Evolutionary conservation across 2,329 filamentous ascomycete species (phyloP).

Genomic region (Pyricularia sp.): DNA sequence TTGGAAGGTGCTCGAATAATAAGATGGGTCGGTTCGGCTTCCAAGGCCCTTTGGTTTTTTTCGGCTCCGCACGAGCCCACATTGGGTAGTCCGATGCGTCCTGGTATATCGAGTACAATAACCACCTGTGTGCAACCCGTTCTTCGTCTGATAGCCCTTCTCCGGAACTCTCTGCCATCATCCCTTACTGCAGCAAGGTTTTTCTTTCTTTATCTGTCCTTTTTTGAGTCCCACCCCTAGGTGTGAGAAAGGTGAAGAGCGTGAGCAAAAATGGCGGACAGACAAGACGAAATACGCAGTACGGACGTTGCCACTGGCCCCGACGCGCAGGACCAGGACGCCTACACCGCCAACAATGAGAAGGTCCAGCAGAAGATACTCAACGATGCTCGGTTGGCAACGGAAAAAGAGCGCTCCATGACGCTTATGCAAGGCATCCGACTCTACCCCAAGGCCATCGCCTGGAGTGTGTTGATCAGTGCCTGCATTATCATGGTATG

Average conservation of each 20-base stretch:
- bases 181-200: not conserved
- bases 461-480: slow-evolving; percentile 78
- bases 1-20: not conserved
- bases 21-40: not conserved
- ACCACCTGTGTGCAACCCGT: not conserved
- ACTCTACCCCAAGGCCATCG: slow-evolving; percentile 79
- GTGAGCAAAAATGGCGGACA: not conserved
- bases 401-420: slow-evolving; percentile 59
- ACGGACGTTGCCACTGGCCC: not conserved
- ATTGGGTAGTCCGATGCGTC: not conserved
- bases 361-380: slow-evolving; percentile 26
- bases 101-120: not conserved
- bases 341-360: slow-evolving; percentile 9
- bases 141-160: not conserved
- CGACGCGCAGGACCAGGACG: slow-evolving; percentile 10
- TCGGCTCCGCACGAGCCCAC: not conserved
- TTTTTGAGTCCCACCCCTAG: not conserved
- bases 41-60: not conserved
- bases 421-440: slow-evolving; percentile 66
- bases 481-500: slow-evolving; percentile 71
- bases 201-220: not conserved
- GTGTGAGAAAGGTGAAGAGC: not conserved
- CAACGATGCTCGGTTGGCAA: slow-evolving; percentile 37
- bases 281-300: not conserved
- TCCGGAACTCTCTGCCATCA: not conserved